Evolutionary conservation across 148 eudicot species (phyloP), one percentile per base, ranked within the genome.

Genomic region (Oxyria digyna): DNA sequence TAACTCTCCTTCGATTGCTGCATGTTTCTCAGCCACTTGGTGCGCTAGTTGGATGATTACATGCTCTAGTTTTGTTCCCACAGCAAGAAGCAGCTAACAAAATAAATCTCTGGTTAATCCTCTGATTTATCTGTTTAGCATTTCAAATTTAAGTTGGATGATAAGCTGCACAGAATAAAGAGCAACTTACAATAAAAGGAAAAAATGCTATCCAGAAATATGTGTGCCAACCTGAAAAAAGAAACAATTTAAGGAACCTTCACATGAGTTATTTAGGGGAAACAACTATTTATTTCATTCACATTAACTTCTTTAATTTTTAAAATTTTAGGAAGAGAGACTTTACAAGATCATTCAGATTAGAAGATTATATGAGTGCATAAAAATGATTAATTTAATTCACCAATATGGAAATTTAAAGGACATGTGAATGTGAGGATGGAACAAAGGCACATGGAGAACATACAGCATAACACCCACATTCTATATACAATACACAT

Each of bases 131-230:
- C 24, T 20, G 20, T n/a, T 48, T 0, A 48, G 54, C 24, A 20
- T 18, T 23, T 20, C 20, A 50, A 50, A 0, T 45, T 7, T 2
- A 45, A 17, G 49, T 17, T 45, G n/a, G 18, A 15, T 15, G n/a
- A 7, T 45, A 17, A 42, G 49, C 4, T 45, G 49, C 8, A 15
- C 6, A 45, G 6, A 45, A 45, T 40, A 52, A 29, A 18, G 42
- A 8, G 43, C 5, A 32, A 77, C 84, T 75, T 45, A 78, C 80
- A 50, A 86, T 10, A 78, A 89, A 83, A 17, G 96, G 98, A 78
- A 92, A 31, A 71, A 93, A 93, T 14, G 98, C 95, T 17, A 93
- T 87, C 98, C 98, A 93, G 73, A 93, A 93, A 73, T 93, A 93
- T 21, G 95, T 87, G 75, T 92, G 89, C 98, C 98, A 92, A 18